Percentiles rank a stretch among this genome's conserved stretches.
These are phyloP conservation scores for Paradendryphiella salina DNA, from an alignment of 2,329 filamentous ascomycete species.

Conservation along the genomic window DNA sequence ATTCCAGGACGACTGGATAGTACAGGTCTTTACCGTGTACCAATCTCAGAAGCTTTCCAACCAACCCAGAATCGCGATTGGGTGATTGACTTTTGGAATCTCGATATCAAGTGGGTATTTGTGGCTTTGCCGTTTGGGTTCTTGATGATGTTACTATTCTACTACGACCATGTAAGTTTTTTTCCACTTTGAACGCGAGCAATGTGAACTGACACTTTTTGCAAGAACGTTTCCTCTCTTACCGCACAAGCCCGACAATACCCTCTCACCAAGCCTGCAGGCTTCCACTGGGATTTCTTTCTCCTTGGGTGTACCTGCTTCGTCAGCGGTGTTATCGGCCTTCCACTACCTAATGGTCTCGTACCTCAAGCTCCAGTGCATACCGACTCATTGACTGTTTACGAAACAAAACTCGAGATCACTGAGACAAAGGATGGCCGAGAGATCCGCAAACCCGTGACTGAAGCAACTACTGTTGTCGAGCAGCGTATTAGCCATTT, in stretches of 20 bases:
- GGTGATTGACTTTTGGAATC: slow-evolving; percentile 59
- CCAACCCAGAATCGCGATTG: slow-evolving; percentile 53
- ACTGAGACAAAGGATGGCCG: slow-evolving; percentile 49
- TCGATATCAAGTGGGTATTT: slow-evolving; percentile 58
- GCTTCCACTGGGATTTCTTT: slow-evolving; percentile 63
- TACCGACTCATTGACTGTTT: slow-evolving; percentile 56
- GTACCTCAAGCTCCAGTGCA: slow-evolving; percentile 61
- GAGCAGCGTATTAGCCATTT: slow-evolving; percentile 60
- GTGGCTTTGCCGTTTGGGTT: slow-evolving; percentile 59
- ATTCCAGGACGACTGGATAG: slow-evolving; percentile 53
- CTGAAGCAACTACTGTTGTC: slow-evolving; percentile 53
- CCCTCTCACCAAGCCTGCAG: slow-evolving; percentile 58
- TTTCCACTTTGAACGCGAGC: background rate
- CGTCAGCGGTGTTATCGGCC: slow-evolving; percentile 55
- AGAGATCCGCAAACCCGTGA: slow-evolving; percentile 51
- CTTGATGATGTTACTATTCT: slow-evolving; percentile 59
- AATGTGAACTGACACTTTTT: background rate
- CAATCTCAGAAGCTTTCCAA: slow-evolving; percentile 52
- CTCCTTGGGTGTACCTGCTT: slow-evolving; percentile 59
- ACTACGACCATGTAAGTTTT: slow-evolving; percentile 57
- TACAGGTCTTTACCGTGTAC: slow-evolving; percentile 50
- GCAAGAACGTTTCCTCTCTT: slow-evolving; percentile 55
- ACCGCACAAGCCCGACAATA: slow-evolving; percentile 58
- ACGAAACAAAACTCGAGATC: slow-evolving; percentile 37
- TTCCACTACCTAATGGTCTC: slow-evolving; percentile 59